Evolutionary conservation across 2,329 filamentous ascomycete species (phyloP), one percentile per base, ranked within the genome.

Genomic region (Epichloe baconii): DNA sequence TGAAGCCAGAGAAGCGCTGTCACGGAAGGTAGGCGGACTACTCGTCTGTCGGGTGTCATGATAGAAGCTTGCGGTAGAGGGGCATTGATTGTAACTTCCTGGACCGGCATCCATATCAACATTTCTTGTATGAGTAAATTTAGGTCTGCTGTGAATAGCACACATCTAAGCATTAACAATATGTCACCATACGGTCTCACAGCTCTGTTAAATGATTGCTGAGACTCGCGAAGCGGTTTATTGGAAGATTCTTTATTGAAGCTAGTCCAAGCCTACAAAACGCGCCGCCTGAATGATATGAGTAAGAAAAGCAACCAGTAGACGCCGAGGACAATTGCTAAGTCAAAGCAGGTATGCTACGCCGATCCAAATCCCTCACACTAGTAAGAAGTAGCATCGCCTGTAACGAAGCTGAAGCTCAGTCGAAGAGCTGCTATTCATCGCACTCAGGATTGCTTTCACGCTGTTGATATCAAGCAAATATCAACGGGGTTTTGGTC

Each of bases 1-100:
- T 62, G 90, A 96, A 72, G 76, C 81, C 26, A 76, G 90, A 58
- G 88, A 95, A 68, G 91, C 88, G 53, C 74, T 94, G 52, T 83
- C 86, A 65, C 82, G 80, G 72, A 85, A 82, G 69, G 71, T 88
- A 19, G 90, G 90, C n/a, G 90, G 90, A 0, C 66, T 88, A 67
- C 73, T 88, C 53, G 68, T 95, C 52, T 93, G 86, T 70, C 75
- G 88, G 52, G 82, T 86, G 17, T 73, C 70, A 59, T 75, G 61
- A 69, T 17, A 17, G 3, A 35, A n/a, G 5, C 15, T 10, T 3
- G 21, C 14, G n/a, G 31, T 3, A 31, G 31, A 31, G 31, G 26
- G 1, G 3, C 31, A 11, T 31, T 31, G 31, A 31, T 31, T 3
- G 8, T 31, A 11, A 31, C 31, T 31, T 11, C 11, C 31, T 31